phyloP scores from a whole-genome alignment of 2,329 filamentous ascomycete genomes.

The Ceratocystis cubensis region DNA sequence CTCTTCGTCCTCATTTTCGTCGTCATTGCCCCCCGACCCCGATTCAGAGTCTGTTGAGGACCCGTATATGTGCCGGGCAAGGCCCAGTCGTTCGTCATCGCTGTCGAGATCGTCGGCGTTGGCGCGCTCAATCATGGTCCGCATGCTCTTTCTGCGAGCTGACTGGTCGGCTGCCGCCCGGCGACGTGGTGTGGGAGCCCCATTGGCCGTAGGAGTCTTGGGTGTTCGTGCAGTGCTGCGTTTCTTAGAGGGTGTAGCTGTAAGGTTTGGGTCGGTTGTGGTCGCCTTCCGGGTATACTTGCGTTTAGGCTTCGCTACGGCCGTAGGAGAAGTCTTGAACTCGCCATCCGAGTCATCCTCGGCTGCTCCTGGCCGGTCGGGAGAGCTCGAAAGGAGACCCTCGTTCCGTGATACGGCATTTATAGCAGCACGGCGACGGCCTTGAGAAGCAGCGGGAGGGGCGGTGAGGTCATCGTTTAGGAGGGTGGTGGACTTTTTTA shows the following conservation, averaged over 20 bases:
- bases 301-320: slow-evolving; percentile 9
- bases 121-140: slow-evolving; percentile 60
- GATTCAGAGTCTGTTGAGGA: slow-evolving; percentile 23
- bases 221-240: slow-evolving; percentile 28
- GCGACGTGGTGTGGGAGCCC: slow-evolving; percentile 47
- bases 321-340: slow-evolving; percentile 6
- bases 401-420: slow-evolving; percentile 3
- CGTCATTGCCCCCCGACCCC: slow-evolving; percentile 37
- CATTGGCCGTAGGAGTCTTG: slow-evolving; percentile 24
- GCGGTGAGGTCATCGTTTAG: background rate
- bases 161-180: slow-evolving; percentile 68
- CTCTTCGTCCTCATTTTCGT: slow-evolving; percentile 31
- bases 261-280: slow-evolving; percentile 16
- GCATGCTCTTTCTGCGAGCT: slow-evolving; percentile 72
- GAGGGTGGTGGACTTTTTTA: slow-evolving; percentile 14
- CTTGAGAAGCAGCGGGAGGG: slow-evolving; percentile 11
- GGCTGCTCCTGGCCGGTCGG: background rate
- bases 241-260: slow-evolving; percentile 28
- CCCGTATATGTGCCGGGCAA: slow-evolving; percentile 57
- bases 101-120: slow-evolving; percentile 52
- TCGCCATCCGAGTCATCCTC: slow-evolving; percentile 18
- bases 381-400: slow-evolving; percentile 11
- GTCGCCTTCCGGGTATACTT: slow-evolving; percentile 14
- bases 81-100: slow-evolving; percentile 56
- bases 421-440: slow-evolving; percentile 9